phyloP scores from a whole-genome alignment of 2,329 filamentous ascomycete genomes.

The Bipolaris sorokiniana region DNA sequence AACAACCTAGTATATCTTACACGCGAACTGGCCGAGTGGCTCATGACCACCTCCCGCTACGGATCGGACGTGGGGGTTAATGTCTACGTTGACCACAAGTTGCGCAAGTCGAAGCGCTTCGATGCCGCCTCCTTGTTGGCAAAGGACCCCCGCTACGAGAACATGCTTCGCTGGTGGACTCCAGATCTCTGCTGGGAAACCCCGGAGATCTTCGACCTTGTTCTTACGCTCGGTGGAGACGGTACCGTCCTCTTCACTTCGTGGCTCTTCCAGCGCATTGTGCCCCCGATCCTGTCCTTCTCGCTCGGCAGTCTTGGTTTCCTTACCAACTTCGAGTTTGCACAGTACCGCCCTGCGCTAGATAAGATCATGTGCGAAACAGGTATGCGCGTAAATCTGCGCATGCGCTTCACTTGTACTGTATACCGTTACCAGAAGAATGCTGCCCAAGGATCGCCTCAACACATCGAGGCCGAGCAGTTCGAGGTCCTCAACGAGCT shows the following conservation, averaged over 20 bases:
- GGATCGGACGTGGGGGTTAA: constrained; percentile 89
- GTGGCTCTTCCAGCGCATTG: constrained; percentile 89
- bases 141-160: constrained; percentile 75
- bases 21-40: constrained; percentile 83
- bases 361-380: constrained; percentile 90
- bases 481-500: constrained; percentile 99
- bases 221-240: constrained; percentile 84
- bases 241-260: constrained; percentile 88
- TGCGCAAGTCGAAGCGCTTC: constrained; percentile 87
- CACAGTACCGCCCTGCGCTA: constrained; percentile 84
- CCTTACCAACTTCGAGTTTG: constrained; percentile 85
- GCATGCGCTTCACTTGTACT: constrained; percentile 98
- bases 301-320: constrained; percentile 86
- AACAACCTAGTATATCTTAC: constrained; percentile 91
- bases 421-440: constrained; percentile 73
- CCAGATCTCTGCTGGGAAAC: constrained; percentile 93
- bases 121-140: constrained; percentile 74
- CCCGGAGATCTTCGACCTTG: constrained; percentile 94
- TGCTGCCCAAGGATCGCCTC: constrained; percentile 60
- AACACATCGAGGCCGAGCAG: constrained; percentile 83
- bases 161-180: constrained; percentile 94
- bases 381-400: constrained; percentile 95
- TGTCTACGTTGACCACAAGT: constrained; percentile 97
- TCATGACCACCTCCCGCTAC: constrained; percentile 87
- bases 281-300: constrained; percentile 84